Evolutionary conservation across 2,329 filamentous ascomycete species (phyloP), one percentile per base, ranked within the genome.

Genomic region (Canariomyces notabilis): DNA sequence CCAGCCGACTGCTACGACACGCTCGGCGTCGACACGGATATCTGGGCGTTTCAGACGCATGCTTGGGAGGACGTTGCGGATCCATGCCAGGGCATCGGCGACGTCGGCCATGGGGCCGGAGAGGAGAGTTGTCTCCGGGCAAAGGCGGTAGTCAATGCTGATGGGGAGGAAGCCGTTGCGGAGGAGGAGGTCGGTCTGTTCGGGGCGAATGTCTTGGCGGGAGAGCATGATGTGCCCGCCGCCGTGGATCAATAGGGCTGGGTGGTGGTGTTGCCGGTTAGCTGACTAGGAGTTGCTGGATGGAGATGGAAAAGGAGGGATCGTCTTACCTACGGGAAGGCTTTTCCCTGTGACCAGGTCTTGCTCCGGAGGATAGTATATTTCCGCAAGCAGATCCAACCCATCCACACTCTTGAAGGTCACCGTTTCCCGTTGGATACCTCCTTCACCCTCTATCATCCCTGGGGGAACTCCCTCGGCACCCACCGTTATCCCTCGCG

Each of bases 101-200:
- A 67, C 62, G 51, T 77, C 75, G 2, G 53, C 51, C 57, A 77
- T 67, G 0, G 75, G 65, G 0, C 75, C 75, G 1, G 73, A 66
- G 3, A 63, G 38, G 3, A 78, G 53, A 16, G 59, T 68, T 2
- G 67, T 61, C 35, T 76, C 71, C 0, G 74, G 75, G 46, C 73
- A 77, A 1, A 78, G 64, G 0, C 73, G 60, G 49, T 77, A 74
- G 53, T 77, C 74, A 0, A 76, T 42, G 49, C 68, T 73, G 9
- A 78, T 57, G 0, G 74, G 71, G 2, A 76, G 55, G 33, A 76
- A 62, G 0, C 70, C 68, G 5, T 56, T 40, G 1, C 59, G 47
- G 0, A 75, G 59, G 0, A 76, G 61, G 1, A 59, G 47, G 5
- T 55, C 41, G 0, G 61, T 67, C 44, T 76, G 73, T 4, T 47